Percentiles rank a stretch among this genome's conserved stretches.
Evolutionary conservation across 305 asterid species (phyloP).

Genomic region (Fraxinus sp.): DNA sequence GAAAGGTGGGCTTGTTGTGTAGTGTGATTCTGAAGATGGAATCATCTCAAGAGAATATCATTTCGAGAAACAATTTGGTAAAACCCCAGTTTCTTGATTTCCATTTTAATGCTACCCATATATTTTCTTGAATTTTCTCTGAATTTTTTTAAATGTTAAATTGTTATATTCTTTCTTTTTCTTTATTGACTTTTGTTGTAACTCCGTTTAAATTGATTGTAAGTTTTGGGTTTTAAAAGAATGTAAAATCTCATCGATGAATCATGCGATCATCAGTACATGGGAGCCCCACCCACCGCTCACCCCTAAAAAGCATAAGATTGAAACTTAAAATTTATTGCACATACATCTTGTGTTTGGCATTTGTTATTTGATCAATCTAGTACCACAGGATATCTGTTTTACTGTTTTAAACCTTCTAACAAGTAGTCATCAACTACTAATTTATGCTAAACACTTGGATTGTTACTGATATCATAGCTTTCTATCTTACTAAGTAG

Average conservation of each 20-base stretch:
- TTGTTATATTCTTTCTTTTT: neutral
- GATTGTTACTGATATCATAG: neutral
- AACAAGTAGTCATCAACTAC: neutral
- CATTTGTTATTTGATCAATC: neutral
- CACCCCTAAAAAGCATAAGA: neutral
- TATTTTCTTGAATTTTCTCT: conserved; percentile 13
- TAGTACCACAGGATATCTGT: neutral
- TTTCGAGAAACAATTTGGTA: conserved; percentile 41
- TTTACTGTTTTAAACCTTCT: conserved; percentile 4
- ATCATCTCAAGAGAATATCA: conserved; percentile 36
- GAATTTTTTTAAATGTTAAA: neutral
- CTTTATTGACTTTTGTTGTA: neutral
- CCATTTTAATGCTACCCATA: neutral
- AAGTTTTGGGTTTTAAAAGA: neutral
- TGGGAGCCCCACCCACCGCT: neutral
- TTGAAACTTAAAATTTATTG: neutral
- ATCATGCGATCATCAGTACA: neutral
- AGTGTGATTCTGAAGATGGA: conserved; percentile 33
- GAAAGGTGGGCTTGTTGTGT: neutral
- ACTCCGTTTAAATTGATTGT: neutral
- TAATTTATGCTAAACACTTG: neutral
- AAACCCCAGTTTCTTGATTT: conserved; percentile 8
- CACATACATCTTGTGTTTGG: neutral
- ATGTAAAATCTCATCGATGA: neutral
- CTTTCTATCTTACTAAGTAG: neutral